Conservation (phyloP, 225 moss, liverwort and hornwort species). For the Anthoceros angustus region DNA sequence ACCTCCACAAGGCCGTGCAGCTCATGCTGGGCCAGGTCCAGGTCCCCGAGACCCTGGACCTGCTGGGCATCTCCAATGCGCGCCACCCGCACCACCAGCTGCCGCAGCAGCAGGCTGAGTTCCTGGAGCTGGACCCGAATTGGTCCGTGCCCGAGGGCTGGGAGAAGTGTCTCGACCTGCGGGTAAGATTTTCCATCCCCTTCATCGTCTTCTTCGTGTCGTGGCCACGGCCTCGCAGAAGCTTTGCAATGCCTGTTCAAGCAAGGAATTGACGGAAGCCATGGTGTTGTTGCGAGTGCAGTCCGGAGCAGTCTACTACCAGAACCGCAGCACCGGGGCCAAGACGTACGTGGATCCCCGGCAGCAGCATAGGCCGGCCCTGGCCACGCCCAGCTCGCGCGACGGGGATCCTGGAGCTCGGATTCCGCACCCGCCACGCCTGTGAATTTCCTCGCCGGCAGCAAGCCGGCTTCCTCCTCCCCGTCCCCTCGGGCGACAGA, state of each 20-base stretch:
- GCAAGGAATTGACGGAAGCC: no score
- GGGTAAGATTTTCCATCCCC: constrained; percentile 18
- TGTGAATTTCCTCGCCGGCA: neutral
- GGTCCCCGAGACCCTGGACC: constrained; percentile 7
- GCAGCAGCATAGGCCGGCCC: neutral
- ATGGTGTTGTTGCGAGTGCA: neutral
- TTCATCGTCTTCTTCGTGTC: no score
- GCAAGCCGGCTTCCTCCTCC: neutral
- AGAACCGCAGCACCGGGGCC: neutral
- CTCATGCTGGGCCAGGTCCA: constrained; percentile 47
- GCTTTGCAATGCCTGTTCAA: no score
- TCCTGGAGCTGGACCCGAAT: constrained; percentile 55
- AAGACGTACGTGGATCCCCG: neutral
- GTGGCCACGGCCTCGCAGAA: no score
- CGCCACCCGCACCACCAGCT: neutral
- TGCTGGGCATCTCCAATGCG: constrained; percentile 10
- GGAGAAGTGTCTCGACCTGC: constrained; percentile 63
- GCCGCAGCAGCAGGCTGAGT: constrained; percentile 19
- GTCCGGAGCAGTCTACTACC: neutral
- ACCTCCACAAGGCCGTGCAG: constrained; percentile 54
- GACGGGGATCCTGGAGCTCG: neutral
- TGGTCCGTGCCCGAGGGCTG: constrained; percentile 34
- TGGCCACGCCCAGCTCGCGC: neutral
- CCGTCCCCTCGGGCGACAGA: neutral
- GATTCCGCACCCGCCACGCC: neutral